Base-by-base conservation (phyloP, 2,329 filamentous ascomycete genomes). In the Talaromyces sp. region DNA sequence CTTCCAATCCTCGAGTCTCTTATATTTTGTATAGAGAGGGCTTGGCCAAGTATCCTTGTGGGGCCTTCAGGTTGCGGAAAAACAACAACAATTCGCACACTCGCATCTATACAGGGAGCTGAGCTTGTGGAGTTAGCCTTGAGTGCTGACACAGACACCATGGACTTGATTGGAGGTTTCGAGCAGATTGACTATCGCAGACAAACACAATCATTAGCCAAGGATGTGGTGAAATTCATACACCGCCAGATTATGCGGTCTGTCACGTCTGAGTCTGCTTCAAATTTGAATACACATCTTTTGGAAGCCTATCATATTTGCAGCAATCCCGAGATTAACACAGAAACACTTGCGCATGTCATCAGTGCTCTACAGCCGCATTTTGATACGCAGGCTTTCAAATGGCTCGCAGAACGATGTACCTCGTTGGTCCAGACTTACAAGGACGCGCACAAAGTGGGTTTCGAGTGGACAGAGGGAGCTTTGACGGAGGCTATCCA, bases 401-500 rank as follows among this genome's bases (percentile, higher is more conserved):
- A 80, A 9, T 67, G 70, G 1, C 76, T 85, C 6, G 76, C 88
- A 7, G 73, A 79, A 1, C 81, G 82, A 19, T 82, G 85, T 0
- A 77, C 83, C 4, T 69, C 72, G 3, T 78, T 89, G 14, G 79
- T 88, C 3, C 77, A 82, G 27, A 79, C 82, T 4, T 83, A 87
- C 0, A 78, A 84, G 37, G 78, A 82, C 2, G 84, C 92, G 27
- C 86, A 89, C 24, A 89, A 89, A 67, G 92, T 93, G 24, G 89
- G 90, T 2, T 99, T 99, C 74, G 92, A 97, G 76, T 99, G 95
- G 95, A 87, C 96, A 1, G 94, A 99, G 74, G 95, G 96, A 65
- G 87, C 96, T 57, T 88, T 99, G 50, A 90, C 98, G 57, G 90
- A 93, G 71, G 94, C 95, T 48, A 82, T 98, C 11, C 85, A 96